phyloP scores from a whole-genome alignment of 768 basidiomycete genomes.

The Tricholoma hemisulphureum region DNA sequence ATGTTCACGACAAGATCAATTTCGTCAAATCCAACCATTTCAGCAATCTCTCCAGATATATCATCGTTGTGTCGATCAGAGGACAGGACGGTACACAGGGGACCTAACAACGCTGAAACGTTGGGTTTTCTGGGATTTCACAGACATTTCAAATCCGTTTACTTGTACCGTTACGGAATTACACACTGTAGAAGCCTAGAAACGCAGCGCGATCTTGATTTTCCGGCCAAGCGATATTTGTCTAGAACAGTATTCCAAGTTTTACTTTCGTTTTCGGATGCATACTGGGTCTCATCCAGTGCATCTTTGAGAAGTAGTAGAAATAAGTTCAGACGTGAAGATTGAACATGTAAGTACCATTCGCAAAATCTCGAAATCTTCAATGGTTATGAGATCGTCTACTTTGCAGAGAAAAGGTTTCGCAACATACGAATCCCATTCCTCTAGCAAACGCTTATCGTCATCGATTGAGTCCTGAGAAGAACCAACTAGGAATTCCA shows the following conservation, averaged over 20 bases:
- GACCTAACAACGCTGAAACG: slow-evolving; percentile 24
- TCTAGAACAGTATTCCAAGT: slow-evolving; percentile 34
- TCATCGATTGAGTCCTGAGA: slow-evolving; percentile 21
- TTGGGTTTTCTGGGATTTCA: slow-evolving; percentile 25
- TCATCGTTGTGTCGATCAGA: slow-evolving; percentile 58
- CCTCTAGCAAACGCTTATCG: slow-evolving; percentile 25
- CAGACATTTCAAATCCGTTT: background rate
- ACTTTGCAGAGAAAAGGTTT: background rate
- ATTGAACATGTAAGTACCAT: slow-evolving; percentile 2
- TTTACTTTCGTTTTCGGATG: slow-evolving; percentile 10
- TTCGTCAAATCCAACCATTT: slow-evolving; percentile 81
- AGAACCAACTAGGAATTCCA: slow-evolving; percentile 29
- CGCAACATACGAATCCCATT: slow-evolving; percentile 30
- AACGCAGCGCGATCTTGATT: slow-evolving; percentile 5
- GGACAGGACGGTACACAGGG: slow-evolving; percentile 41
- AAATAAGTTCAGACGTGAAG: background rate
- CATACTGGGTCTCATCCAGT: slow-evolving; percentile 7
- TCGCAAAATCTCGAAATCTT: slow-evolving; percentile 9
- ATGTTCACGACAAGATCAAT: slow-evolving; percentile 78
- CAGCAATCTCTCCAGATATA: slow-evolving; percentile 75
- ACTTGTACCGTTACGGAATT: background rate
- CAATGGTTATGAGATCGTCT: background rate
- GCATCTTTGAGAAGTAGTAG: slow-evolving; percentile 5
- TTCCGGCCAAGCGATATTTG: slow-evolving; percentile 16
- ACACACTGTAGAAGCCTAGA: slow-evolving; percentile 27